Evolutionary conservation across 371 early-diverging fungal species (phyloP), one percentile per base, ranked within the genome.

Genomic region (Mucor plumbeus): DNA sequence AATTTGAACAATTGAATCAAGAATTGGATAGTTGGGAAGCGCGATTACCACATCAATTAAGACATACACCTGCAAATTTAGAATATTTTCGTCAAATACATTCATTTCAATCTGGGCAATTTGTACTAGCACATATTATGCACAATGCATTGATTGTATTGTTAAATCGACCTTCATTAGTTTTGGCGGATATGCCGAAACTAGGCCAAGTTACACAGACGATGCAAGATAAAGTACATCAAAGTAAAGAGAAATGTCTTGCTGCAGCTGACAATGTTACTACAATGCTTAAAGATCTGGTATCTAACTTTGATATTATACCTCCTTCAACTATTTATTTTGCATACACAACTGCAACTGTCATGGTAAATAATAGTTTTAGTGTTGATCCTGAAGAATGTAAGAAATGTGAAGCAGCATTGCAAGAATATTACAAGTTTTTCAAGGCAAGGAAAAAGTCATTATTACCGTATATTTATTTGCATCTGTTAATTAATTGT

Each of bases 281-380:
- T 1, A 74, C 74, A 5, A 73, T 84, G 34, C 63, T 86, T 4
- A 75, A 74, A 38, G 74, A 74, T 41, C 68, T 84, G n/a, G 71
- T 63, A 31, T 57, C 58, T 56, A 39, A 67, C 59, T 15, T 69
- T 56, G 58, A 73, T 53, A 17, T 71, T 11, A 77, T 79, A 38
- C 80, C 87, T 5, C 78, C 87, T 0, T 82, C 74, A 41, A 70
- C 78, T 47, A 68, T 80, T 8, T 87, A 87, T 36, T 75, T 83
- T 1, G 79, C 79, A 4, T 87, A 83, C 43, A 83, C 81, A 0
- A 76, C 80, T 1, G 85, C 83, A 7, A 87, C 87, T 10, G 80
- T 87, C 31, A 77, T 80, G 44, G 82, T 87, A 26, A 85, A 84
- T 15, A 80, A 74, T 57, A 78, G 80, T 7, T 87, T 85, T 40